Evolutionary conservation across 495 filamentous ascomycete genomes (phyloP), one percentile per base, ranked within the genome.

Genomic region (Penicillium silybi): DNA sequence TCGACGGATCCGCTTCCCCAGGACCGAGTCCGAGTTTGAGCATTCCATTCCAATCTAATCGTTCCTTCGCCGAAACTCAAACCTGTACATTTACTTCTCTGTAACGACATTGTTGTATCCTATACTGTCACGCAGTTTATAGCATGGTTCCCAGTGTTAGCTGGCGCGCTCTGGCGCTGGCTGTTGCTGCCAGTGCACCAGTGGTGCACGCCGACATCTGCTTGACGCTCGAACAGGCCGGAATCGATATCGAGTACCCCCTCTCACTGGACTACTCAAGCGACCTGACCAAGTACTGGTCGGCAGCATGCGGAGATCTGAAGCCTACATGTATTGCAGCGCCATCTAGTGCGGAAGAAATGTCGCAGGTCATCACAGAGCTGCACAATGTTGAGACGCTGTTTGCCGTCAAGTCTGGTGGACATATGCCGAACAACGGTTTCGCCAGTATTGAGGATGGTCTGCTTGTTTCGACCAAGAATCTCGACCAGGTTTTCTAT

Each of bases 331-430:
- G 71, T 23, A 74, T 74, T 42, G 68, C 67, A 11, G 63, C 59
- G 9, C 71, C 71, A 1, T 65, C 66, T 1, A 74, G 66, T 44
- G 61, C 66, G 7, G 54, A 55, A 5, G 68, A 74, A 40, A 67
- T 74, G 61, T 62, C 71, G 4, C 61, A 65, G 32, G 50, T 74
- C 4, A 64, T 74, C 45, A 66, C 58, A 45, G 56, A 68, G n/a
- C 56, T 74, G 20, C 69, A 71, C 13, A 37, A 68, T n/a, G 55
- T 64, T 16, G 65, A 70, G 3, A 66, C 66, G 15, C 48, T 69
- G 15, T 74, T 74, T 42, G 69, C 70, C 0, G 61, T 74, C 39
- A 74, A 74, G 52, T 72, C 69, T 19, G 71, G 71, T n/a, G 71
- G 71, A 2, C 71, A 74, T 46, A 74, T 70, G 64, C 69, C 71